These are phyloP conservation scores for Suhomyces taliae DNA, from an alignment of 1,139 yeast species.

Conservation along the genomic window DNA sequence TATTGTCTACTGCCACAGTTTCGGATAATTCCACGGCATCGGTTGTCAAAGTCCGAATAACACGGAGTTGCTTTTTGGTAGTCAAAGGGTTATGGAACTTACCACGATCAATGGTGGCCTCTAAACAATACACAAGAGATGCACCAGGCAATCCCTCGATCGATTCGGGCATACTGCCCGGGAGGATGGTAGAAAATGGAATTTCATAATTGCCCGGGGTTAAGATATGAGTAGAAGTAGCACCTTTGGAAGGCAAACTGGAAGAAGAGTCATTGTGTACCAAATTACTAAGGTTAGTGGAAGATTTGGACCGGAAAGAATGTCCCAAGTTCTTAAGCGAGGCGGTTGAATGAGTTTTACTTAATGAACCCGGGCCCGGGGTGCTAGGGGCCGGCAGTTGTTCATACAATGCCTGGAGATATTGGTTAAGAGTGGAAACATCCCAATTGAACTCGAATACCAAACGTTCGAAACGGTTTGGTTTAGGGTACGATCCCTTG, in stretches of 20 bases:
- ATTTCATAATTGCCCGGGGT: conserved; percentile 84
- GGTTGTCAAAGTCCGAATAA: conserved; percentile 84
- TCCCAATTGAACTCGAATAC: conserved; percentile 82
- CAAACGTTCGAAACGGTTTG: conserved; percentile 59
- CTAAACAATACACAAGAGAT: conserved; percentile 71
- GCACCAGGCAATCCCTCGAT: conserved; percentile 91
- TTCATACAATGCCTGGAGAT: conserved; percentile 33
- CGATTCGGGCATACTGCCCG: conserved; percentile 84
- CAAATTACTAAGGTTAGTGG: conserved; percentile 27
- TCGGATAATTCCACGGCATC: conserved; percentile 88
- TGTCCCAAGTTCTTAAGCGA: conserved; percentile 36
- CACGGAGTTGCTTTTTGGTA: conserved; percentile 74
- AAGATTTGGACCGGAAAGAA: conserved; percentile 34
- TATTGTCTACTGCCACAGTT: conserved; percentile 90
- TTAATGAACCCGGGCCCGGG: conserved; percentile 9
- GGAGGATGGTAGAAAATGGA: conserved; percentile 83
- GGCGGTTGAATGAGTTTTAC: conserved; percentile 31
- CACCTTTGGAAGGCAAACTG: conserved; percentile 19
- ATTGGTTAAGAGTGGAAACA: conserved; percentile 49
- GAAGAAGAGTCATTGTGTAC: conserved; percentile 11
- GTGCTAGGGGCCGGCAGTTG: conserved; percentile 17
- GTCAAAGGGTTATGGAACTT: conserved; percentile 65
- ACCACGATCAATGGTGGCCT: conserved; percentile 82
- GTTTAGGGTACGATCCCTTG: conserved; percentile 49
- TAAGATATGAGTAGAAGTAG: conserved; percentile 27